Conservation (phyloP, 768 basidiomycete genomes). For the Mycena rosella region DNA sequence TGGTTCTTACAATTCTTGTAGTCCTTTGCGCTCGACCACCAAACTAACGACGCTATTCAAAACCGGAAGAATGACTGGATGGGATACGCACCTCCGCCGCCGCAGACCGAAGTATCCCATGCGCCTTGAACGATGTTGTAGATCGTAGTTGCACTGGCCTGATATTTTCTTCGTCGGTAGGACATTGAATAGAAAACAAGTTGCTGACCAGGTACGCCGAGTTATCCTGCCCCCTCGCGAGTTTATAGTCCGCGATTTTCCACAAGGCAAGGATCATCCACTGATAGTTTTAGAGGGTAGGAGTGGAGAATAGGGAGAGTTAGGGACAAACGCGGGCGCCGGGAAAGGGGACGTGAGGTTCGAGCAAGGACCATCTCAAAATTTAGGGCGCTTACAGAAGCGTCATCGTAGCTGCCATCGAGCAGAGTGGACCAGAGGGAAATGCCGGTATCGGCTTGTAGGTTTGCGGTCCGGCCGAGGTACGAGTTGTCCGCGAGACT, state of each 20-base stretch:
- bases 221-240: conserved; percentile 51
- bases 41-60: conserved; percentile 49
- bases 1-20: conserved; percentile 60
- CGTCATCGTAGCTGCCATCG: conserved; percentile 65
- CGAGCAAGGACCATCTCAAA: conserved; percentile 46
- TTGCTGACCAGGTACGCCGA: conserved; percentile 48
- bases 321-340: too few species aligned
- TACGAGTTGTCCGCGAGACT: conserved; percentile 57
- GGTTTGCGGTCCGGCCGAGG: conserved; percentile 56
- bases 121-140: conserved; percentile 63
- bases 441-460: conserved; percentile 42
- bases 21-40: conserved; percentile 68
- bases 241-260: conserved; percentile 69
- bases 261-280: conserved; percentile 69
- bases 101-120: conserved; percentile 61
- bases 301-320: too few species aligned
- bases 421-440: conserved; percentile 60
- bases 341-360: background rate
- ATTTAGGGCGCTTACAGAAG: conserved; percentile 34
- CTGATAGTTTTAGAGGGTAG: too few species aligned
- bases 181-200: conserved; percentile 2
- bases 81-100: conserved; percentile 60
- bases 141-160: conserved; percentile 61
- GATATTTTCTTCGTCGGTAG: background rate
- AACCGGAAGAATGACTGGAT: background rate